A percentile compares a stretch with the other conserved stretches of the same genome.
phyloP scores from a whole-genome alignment of 495 filamentous ascomycete species.

The Daldinia grandis region DNA sequence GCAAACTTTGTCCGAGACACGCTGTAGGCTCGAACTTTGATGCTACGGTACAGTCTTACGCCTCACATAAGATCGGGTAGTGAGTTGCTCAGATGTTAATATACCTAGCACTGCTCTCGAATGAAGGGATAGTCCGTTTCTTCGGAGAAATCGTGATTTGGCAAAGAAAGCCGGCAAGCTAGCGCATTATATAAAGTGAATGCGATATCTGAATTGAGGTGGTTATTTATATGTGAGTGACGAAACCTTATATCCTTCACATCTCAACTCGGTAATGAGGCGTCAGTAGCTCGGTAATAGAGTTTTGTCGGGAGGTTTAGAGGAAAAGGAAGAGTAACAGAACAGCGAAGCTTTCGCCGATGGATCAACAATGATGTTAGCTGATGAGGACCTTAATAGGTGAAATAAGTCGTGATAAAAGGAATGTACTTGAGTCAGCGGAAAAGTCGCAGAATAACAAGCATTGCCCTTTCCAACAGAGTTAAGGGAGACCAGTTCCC shows the following conservation, averaged over 20 bases:
- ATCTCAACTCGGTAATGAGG: background rate
- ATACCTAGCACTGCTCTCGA: background rate
- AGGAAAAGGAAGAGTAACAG: slow-evolving; percentile 20
- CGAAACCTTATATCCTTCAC: background rate
- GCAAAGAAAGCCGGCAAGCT: slow-evolving; percentile 7
- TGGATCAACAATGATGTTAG: slow-evolving; percentile 12
- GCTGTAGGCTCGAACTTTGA: slow-evolving; percentile 23
- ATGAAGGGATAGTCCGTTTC: slow-evolving; percentile 7
- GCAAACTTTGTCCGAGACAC: slow-evolving; percentile 28
- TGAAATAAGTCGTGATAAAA: slow-evolving; percentile 17
- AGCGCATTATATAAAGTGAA: slow-evolving; percentile 20
- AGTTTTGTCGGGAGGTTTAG: slow-evolving; percentile 3
- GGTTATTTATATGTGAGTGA: slow-evolving; percentile 6
- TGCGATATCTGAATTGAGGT: slow-evolving; percentile 8
- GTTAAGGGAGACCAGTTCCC: slow-evolving; percentile 2
- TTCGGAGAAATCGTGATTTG: background rate
- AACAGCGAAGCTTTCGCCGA: slow-evolving; percentile 22
- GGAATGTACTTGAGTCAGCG: slow-evolving; percentile 27
- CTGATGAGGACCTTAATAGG: slow-evolving; percentile 19
- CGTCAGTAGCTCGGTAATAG: slow-evolving; percentile 4
- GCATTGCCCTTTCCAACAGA: slow-evolving; percentile 2
- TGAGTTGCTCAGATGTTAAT: slow-evolving; percentile 14
- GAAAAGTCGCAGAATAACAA: slow-evolving; percentile 10
- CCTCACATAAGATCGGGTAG: slow-evolving; percentile 13
- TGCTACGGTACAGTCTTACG: slow-evolving; percentile 10